Evolutionary conservation across 129 eudicot genomes (phyloP).

Genomic region (Cynara cardunculus): DNA sequence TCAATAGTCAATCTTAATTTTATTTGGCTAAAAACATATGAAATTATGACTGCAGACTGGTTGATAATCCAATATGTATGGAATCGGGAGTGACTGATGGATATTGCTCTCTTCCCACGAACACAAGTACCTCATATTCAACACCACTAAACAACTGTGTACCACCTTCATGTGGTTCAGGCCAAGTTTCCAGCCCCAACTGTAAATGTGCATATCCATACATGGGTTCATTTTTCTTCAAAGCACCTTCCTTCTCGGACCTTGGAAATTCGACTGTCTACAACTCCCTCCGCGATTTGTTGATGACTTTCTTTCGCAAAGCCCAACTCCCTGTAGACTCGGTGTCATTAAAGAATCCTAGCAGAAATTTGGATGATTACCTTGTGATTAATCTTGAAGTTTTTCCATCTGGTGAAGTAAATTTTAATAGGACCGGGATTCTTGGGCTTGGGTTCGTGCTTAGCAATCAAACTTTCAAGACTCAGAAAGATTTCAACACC

Average conservation of each 20-base stretch:
- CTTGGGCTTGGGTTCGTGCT: constrained; percentile 36
- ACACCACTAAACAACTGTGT: constrained; percentile 33
- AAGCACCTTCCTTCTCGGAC: constrained; percentile 50
- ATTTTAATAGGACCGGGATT: constrained; percentile 48
- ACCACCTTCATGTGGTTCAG: constrained; percentile 30
- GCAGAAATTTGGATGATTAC: constrained; percentile 29
- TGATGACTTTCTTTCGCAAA: constrained; percentile 25
- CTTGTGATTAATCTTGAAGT: constrained; percentile 34
- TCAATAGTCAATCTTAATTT: not conserved
- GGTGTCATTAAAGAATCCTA: constrained; percentile 36
- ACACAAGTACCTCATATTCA: constrained; percentile 22
- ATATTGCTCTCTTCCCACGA: constrained; percentile 31
- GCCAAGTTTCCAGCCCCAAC: constrained; percentile 38
- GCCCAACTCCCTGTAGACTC: constrained; percentile 44
- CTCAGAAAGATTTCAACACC: constrained; percentile 46
- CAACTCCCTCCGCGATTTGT: constrained; percentile 13
- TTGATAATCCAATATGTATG: constrained; percentile 36
- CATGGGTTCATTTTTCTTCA: constrained; percentile 36
- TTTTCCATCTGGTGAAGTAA: constrained; percentile 41
- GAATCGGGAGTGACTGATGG: constrained; percentile 18
- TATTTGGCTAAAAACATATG: not conserved
- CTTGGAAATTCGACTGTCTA: constrained; percentile 28
- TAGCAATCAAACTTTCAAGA: constrained; percentile 44
- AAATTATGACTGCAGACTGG: constrained; percentile 35
- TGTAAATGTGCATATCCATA: constrained; percentile 59